Evolutionary conservation across 257 asterid genomes (phyloP).

Genomic region (Plectranthus barbatus): DNA sequence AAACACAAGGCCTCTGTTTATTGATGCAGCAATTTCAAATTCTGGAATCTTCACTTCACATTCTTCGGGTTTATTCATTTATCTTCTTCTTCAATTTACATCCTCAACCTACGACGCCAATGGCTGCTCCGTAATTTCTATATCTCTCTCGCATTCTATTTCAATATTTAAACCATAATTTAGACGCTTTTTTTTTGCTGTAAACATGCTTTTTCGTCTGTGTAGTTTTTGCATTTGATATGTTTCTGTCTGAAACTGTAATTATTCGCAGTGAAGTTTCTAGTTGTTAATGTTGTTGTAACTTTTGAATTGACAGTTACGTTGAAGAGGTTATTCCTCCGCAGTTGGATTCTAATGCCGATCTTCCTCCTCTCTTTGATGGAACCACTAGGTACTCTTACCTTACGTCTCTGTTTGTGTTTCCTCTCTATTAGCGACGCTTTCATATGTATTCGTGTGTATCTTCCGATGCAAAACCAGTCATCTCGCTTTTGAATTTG

Average conservation of each 20-base stretch:
- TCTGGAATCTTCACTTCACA: too few relatives aligned
- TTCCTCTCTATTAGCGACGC: not conserved
- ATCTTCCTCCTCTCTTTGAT: constrained; percentile 61
- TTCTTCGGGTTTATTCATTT: too few relatives aligned
- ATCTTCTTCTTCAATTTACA: not conserved
- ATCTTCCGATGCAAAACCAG: not conserved
- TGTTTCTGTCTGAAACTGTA: not conserved
- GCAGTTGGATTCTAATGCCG: constrained; percentile 42
- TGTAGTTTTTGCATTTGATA: not conserved
- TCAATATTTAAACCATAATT: not conserved
- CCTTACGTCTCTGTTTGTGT: not conserved
- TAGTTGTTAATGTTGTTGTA: not conserved
- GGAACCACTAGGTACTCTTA: constrained; percentile 64
- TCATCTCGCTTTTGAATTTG: constrained; percentile 1
- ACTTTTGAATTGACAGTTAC: constrained; percentile 23
- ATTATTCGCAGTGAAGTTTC: not conserved
- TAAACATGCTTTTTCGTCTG: too few relatives aligned
- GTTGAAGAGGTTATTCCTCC: constrained; percentile 50
- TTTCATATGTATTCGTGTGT: not conserved
- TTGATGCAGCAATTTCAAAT: too few relatives aligned
- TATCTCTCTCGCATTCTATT: not conserved
- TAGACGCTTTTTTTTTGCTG: not conserved
- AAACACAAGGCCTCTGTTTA: too few relatives aligned
- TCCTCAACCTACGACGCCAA: constrained; percentile 7
- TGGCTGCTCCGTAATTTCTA: constrained; percentile 42